phyloP scores from a whole-genome alignment of 2,329 filamentous ascomycete genomes.

The Acrodontium crateriforme region DNA sequence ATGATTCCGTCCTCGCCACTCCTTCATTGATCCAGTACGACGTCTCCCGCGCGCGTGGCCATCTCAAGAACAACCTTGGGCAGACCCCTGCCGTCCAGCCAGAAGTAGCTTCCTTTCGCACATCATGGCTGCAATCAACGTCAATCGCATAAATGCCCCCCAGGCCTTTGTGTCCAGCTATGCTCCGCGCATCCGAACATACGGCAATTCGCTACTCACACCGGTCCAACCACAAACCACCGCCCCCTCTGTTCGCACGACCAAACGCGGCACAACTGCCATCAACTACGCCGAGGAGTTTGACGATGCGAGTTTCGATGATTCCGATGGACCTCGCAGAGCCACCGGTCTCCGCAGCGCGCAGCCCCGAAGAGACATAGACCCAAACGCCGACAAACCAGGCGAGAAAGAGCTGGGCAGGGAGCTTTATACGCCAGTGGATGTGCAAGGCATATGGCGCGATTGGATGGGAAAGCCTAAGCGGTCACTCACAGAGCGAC shows the following conservation, averaged over 20 bases:
- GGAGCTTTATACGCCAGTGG: conserved; percentile 63
- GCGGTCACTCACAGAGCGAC: conserved; percentile 40
- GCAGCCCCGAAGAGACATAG: conserved; percentile 53
- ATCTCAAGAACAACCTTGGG: no score
- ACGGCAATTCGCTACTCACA: conserved; percentile 81
- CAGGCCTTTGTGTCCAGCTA: conserved; percentile 87
- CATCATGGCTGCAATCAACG: conserved; percentile 14
- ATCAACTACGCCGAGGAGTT: conserved; percentile 98
- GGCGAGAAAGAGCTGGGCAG: conserved; percentile 62
- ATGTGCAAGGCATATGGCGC: conserved; percentile 80
- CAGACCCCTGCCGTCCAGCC: conserved; percentile 7
- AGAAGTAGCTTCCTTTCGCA: conserved; percentile 1
- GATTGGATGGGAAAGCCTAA: conserved; percentile 81
- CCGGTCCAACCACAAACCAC: conserved; percentile 63
- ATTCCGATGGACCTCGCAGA: conserved; percentile 52
- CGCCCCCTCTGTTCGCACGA: conserved; percentile 62
- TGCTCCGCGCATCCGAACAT: conserved; percentile 76
- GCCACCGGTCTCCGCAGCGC: conserved; percentile 73
- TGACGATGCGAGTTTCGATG: conserved; percentile 70
- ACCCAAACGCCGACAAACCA: conserved; percentile 44
- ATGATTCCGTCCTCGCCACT: no score
- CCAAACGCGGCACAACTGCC: conserved; percentile 88
- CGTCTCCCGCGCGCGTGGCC: no score
- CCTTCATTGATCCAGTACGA: no score
- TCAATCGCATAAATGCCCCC: conserved; percentile 40